Conservation (phyloP, 208 protist species). For the Trypanosoma platydactyli region DNA sequence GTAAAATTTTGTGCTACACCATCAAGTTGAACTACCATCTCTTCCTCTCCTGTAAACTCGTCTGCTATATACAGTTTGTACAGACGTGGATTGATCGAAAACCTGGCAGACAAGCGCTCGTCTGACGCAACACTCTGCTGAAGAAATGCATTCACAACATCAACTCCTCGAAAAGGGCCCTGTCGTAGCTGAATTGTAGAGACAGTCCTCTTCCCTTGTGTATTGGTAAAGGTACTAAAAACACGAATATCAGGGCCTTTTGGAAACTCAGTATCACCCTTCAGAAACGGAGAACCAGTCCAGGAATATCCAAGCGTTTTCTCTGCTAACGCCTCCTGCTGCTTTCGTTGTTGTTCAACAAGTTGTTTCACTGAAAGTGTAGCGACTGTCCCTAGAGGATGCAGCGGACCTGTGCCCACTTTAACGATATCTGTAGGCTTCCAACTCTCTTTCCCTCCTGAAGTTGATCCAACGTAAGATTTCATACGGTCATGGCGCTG, state of each 20-base stretch:
- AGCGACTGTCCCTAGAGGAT: conserved; percentile 49
- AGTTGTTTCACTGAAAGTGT: conserved; percentile 49
- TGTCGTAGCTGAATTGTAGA: conserved; percentile 57
- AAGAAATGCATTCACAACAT: conserved; percentile 78
- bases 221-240: conserved; percentile 73
- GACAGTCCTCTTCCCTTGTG: conserved; percentile 51
- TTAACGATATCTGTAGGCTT: conserved; percentile 16
- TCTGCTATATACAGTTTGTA: conserved; percentile 91
- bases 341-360: conserved; percentile 29
- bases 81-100: conserved; percentile 68
- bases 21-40: conserved; percentile 82
- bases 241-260: conserved; percentile 57
- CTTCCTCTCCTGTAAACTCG: conserved; percentile 84
- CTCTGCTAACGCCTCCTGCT: conserved; percentile 21
- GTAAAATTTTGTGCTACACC: conserved; percentile 62
- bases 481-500: conserved; percentile 54
- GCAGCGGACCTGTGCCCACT: conserved; percentile 15
- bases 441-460: conserved; percentile 16
- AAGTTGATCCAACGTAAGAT: conserved; percentile 29
- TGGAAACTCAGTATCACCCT: conserved; percentile 15
- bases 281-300: conserved; percentile 3
- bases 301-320: conserved; percentile 4
- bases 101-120: conserved; percentile 53
- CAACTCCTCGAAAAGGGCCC: conserved; percentile 59
- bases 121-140: conserved; percentile 60